These are phyloP conservation scores for Globisporangium takayamanum DNA, from an alignment of 352 stramenopile species.

Conservation along the genomic window DNA sequence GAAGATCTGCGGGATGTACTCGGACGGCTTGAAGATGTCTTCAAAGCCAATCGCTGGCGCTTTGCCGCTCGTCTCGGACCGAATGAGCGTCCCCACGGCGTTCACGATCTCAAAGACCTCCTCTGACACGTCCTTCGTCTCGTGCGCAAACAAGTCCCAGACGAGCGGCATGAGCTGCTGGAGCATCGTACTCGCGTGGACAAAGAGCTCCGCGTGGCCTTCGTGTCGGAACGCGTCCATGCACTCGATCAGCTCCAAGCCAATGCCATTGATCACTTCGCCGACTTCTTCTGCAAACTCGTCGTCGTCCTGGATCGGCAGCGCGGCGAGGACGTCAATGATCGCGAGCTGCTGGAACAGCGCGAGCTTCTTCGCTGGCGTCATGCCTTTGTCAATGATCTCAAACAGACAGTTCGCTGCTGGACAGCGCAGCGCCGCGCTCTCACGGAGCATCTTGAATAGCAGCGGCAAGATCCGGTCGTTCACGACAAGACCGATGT, in stretches of 20 bases:
- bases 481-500: constrained; percentile 79
- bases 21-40: constrained; percentile 67
- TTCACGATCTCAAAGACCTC: constrained; percentile 87
- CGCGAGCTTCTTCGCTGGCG: constrained; percentile 74
- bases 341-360: constrained; percentile 68
- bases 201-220: constrained; percentile 35
- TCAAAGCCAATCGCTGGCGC: constrained; percentile 16
- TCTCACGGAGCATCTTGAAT: constrained; percentile 60
- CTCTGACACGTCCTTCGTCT: constrained; percentile 79
- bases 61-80: constrained; percentile 31
- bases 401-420: constrained; percentile 82
- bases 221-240: constrained; percentile 74
- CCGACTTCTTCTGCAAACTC: constrained; percentile 79
- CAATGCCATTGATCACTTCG: constrained; percentile 78
- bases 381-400: constrained; percentile 85
- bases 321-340: constrained; percentile 40
- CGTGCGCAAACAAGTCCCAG: constrained; percentile 75
- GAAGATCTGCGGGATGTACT: constrained; percentile 73
- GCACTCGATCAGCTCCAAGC: constrained; percentile 72
- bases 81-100: constrained; percentile 61
- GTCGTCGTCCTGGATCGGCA: constrained; percentile 71
- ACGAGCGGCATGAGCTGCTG: constrained; percentile 72
- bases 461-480: constrained; percentile 74
- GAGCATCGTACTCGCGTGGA: constrained; percentile 50
- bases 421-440: constrained; percentile 49